A percentile compares a stretch with the other conserved stretches of the same genome.
phyloP scores from a whole-genome alignment of 1,284 basidiomycete genomes.

The Cryptococcus maquisensis region DNA sequence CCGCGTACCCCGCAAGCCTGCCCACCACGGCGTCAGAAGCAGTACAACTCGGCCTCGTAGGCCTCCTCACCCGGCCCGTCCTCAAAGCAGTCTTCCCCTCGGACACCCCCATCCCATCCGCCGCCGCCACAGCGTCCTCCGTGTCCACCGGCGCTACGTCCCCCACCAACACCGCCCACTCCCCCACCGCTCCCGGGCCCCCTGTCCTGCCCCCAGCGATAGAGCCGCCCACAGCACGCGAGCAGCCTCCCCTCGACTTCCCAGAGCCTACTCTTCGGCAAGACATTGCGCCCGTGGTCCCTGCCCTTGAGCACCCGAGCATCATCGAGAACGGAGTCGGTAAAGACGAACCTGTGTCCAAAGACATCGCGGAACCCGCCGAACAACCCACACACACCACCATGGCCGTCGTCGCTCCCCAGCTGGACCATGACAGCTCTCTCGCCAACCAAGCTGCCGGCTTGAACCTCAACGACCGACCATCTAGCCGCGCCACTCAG shows the following conservation, averaged over 20 bases:
- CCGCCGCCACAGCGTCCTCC: neutral
- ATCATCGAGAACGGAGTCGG: neutral
- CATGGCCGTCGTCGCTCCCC: neutral
- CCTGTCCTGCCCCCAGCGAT: slow-evolving; percentile 2
- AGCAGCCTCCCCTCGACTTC: neutral
- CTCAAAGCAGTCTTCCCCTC: slow-evolving; percentile 43
- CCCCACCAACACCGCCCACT: slow-evolving; percentile 9
- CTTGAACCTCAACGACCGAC: slow-evolving; percentile 16
- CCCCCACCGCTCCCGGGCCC: slow-evolving; percentile 8
- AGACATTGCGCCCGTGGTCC: neutral
- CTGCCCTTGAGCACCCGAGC: neutral
- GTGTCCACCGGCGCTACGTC: slow-evolving; percentile 3
- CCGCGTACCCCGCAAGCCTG: neutral
- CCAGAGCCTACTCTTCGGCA: neutral
- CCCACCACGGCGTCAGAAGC: slow-evolving; percentile 35
- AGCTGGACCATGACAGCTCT: slow-evolving; percentile 12
- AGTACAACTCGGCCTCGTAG: slow-evolving; percentile 43
- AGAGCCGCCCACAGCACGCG: neutral
- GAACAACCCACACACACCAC: neutral
- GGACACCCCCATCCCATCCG: slow-evolving; percentile 11
- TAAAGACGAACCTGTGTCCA: neutral
- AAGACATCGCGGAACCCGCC: neutral
- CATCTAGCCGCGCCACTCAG: slow-evolving; percentile 7
- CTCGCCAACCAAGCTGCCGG: slow-evolving; percentile 17
- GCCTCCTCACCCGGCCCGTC: slow-evolving; percentile 44